A percentile compares a stretch with the other conserved stretches of the same genome.
Evolutionary conservation across 495 filamentous ascomycete species (phyloP).

Genomic region (Parachaetomium inaequale): DNA sequence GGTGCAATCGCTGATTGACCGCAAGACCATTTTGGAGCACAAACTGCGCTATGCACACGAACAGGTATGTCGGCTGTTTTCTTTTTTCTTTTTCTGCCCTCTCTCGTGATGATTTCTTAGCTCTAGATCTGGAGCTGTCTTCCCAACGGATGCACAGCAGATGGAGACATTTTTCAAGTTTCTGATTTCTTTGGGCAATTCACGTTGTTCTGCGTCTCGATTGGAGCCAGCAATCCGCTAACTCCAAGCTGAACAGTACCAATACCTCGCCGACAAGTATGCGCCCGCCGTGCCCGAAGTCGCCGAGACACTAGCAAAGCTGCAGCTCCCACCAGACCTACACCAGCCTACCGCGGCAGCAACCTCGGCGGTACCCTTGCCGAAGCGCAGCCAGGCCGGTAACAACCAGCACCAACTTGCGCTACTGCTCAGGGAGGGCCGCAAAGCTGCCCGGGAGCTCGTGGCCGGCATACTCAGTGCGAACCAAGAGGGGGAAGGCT

Average conservation of each 20-base stretch:
- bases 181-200: slow-evolving; percentile 37
- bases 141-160: slow-evolving; percentile 34
- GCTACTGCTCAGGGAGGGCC: slow-evolving; percentile 52
- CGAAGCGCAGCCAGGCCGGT: slow-evolving; percentile 37
- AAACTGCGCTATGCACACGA: slow-evolving; percentile 56
- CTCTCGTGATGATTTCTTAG: slow-evolving; percentile 57
- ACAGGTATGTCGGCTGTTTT: slow-evolving; percentile 41
- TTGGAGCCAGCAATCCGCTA: slow-evolving; percentile 17
- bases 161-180: slow-evolving; percentile 48
- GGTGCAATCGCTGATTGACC: slow-evolving; percentile 53
- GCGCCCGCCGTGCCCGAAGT: slow-evolving; percentile 51
- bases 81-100: slow-evolving; percentile 13
- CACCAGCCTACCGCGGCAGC: slow-evolving; percentile 42
- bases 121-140: slow-evolving; percentile 68
- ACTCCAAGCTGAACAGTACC: slow-evolving; percentile 40
- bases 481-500: slow-evolving; percentile 37
- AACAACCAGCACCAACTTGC: slow-evolving; percentile 53
- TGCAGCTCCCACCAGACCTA: slow-evolving; percentile 53
- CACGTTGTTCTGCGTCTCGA: slow-evolving; percentile 27
- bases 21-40: slow-evolving; percentile 54
- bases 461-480: slow-evolving; percentile 38
- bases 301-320: slow-evolving; percentile 50
- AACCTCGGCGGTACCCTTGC: slow-evolving; percentile 49
- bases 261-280: slow-evolving; percentile 56
- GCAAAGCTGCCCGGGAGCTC: slow-evolving; percentile 47